Evolutionary conservation across 306 rosid genomes (phyloP).

Genomic region (Pachyrhizus erosus): DNA sequence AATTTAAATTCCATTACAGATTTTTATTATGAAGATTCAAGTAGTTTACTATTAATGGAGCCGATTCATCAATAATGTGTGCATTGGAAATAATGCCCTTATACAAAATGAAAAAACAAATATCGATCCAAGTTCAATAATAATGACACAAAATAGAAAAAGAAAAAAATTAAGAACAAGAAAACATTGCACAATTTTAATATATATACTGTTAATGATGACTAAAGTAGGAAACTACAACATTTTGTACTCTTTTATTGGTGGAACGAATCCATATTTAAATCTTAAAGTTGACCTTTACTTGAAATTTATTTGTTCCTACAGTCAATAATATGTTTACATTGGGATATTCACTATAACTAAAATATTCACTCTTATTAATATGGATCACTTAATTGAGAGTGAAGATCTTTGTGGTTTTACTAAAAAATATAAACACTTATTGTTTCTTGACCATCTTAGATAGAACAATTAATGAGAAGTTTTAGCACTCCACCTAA

Average conservation of each 20-base stretch:
- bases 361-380: neutral
- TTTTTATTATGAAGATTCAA: no score
- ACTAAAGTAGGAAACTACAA: slow-evolving; percentile 10
- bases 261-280: neutral
- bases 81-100: neutral
- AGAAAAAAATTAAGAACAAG: neutral
- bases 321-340: neutral
- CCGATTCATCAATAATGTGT: no score
- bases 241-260: neutral
- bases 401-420: neutral
- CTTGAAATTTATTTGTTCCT: neutral
- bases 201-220: neutral
- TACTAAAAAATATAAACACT: neutral
- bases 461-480: neutral
- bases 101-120: neutral
- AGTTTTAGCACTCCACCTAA: neutral
- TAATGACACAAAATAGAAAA: neutral
- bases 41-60: no score
- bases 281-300: neutral
- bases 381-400: neutral
- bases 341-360: neutral
- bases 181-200: neutral
- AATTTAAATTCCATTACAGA: no score
- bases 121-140: neutral
- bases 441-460: neutral